Evolutionary conservation across 192 early-diverging fungal genomes (phyloP).

Genomic region (Umbelopsis sp.): DNA sequence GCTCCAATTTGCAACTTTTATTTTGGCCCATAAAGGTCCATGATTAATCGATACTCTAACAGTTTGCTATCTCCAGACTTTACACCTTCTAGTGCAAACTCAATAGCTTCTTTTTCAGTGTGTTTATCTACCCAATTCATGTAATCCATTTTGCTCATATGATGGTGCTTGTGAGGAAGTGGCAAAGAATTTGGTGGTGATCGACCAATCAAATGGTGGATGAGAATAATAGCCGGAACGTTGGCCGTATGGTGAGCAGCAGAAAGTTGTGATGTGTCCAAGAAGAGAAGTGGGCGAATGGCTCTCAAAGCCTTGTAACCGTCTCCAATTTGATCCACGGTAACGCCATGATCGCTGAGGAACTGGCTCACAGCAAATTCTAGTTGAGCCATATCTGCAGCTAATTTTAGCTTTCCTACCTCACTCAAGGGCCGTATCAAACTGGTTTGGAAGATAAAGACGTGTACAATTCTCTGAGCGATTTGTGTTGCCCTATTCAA

Average conservation of each 20-base stretch:
- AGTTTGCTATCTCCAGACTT: constrained; percentile 27
- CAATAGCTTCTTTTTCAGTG: constrained; percentile 46
- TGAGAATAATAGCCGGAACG: constrained; percentile 51
- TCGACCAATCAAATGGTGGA: constrained; percentile 67
- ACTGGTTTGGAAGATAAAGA: constrained; percentile 71
- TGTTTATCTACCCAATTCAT: constrained; percentile 72
- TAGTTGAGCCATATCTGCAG: constrained; percentile 72
- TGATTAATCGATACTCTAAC: constrained; percentile 36
- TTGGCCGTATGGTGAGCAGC: constrained; percentile 52
- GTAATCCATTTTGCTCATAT: constrained; percentile 64
- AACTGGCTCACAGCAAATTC: constrained; percentile 71
- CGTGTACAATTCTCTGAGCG: constrained; percentile 42
- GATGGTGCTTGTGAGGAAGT: constrained; percentile 58
- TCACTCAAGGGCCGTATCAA: constrained; percentile 64
- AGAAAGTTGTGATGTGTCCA: constrained; percentile 58
- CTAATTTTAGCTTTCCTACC: constrained; percentile 65
- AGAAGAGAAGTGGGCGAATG: constrained; percentile 69
- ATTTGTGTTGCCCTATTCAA: constrained; percentile 36
- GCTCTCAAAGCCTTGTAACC: constrained; percentile 60
- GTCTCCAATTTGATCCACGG: constrained; percentile 61
- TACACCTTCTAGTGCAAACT: constrained; percentile 39
- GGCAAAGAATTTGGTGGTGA: constrained; percentile 46
- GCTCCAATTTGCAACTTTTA: background rate
- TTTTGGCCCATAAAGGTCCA: constrained; percentile 22
- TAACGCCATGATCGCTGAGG: constrained; percentile 57